Base-by-base conservation (phyloP, 164 flowering plant genomes). In the Vitis rupestris region DNA sequence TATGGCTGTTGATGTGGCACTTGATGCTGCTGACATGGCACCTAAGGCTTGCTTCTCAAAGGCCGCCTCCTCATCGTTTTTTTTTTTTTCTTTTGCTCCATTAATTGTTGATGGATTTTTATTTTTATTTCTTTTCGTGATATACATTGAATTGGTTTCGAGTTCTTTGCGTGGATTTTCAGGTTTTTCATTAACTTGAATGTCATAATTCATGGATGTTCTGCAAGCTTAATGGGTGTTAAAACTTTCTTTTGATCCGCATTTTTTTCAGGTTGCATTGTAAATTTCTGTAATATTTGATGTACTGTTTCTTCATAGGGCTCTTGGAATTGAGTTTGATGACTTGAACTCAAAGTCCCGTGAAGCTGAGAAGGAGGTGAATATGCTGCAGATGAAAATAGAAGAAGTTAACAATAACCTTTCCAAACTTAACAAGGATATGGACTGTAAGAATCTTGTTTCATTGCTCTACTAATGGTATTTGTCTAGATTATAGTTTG, bases 331-430 rank as follows among this genome's bases (percentile, higher is more conserved):
- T 59, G 99, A 93, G 84, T 88, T 76, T 79, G 92, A 88, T 73
- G 94, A 95, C 76, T 72, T 93, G 79, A 86, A 74, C 69, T 75
- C 83, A 54, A 95, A 93, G 79, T 85, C 90, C 15, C 82, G 82
- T 72, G 96, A 92, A 76, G 94, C 97, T 53, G 95, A 90, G 74
- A 93, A 87, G 76, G 99, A 95, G 75, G 94, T 91, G 66, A 88
- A 89, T 75, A 73, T 81, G 67, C 66, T 85, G 76, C 85, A 93
- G 80, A 79, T 87, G 86, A 95, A 90, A 82, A 84, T 88, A 63
- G 81, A 90, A 70, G 99, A 91, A 80, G 85, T 64, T 62, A 86
- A 84, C 55, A 77, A 64, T 72, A 85, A 72, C 70, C 75, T 88
- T 49, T 72, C 85, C 73, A 93, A 88, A 77, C 79, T 77, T 72